These are phyloP conservation scores for Oryza coarctata DNA, from an alignment of 176 grass and related monocot genomes.

Conservation along the genomic window DNA sequence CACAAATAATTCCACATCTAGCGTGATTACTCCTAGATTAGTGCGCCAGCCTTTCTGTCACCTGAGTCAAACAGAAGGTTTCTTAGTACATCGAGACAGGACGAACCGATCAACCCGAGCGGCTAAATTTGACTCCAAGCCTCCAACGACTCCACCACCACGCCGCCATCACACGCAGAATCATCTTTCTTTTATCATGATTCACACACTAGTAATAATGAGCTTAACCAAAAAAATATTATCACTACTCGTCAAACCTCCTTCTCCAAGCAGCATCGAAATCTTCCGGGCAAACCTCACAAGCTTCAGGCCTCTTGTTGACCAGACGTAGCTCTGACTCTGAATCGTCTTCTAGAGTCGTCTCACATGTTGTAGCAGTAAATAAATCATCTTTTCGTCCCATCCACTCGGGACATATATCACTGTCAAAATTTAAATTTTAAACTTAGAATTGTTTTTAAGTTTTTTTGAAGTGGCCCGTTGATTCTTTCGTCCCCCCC, in stretches of 20 bases:
- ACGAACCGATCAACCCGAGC: not conserved
- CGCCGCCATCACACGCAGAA: not conserved
- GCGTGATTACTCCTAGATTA: not conserved
- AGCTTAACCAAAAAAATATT: not conserved
- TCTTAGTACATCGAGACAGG: conserved; percentile 6
- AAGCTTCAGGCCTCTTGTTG: not conserved
- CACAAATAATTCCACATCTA: not conserved
- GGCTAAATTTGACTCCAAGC: conserved; percentile 15
- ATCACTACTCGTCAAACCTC: not conserved
- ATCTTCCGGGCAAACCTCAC: conserved; percentile 15
- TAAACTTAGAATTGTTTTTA: too few relatives aligned
- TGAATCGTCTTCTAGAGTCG: conserved; percentile 26
- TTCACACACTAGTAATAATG: not conserved
- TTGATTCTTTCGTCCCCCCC: not conserved
- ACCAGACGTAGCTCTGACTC: conserved; percentile 18
- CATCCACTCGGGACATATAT: too few relatives aligned
- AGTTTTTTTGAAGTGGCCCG: not conserved
- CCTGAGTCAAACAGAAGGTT: not conserved
- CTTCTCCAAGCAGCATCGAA: conserved; percentile 27
- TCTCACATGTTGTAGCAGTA: not conserved
- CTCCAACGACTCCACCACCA: not conserved
- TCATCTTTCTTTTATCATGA: not conserved
- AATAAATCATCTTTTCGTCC: not conserved
- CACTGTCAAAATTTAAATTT: too few relatives aligned
- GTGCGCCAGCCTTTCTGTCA: not conserved